A percentile compares a stretch with the other conserved stretches of the same genome.
Evolutionary conservation across 1,284 basidiomycete species (phyloP).

Genomic region (Hypsizygus ulmarius): DNA sequence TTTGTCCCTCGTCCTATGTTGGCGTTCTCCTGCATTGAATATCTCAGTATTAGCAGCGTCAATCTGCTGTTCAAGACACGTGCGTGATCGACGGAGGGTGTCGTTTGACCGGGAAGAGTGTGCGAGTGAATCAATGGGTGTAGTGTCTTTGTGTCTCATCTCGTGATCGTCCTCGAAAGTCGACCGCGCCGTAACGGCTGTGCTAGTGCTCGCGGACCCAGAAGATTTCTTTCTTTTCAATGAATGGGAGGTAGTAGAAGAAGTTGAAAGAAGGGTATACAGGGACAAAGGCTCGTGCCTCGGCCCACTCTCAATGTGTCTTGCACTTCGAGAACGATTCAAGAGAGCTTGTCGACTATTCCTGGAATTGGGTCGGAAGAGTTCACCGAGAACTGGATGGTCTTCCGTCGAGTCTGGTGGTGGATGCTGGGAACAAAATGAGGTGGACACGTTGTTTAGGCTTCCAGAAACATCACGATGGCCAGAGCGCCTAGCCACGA

Average conservation of each 20-base stretch:
- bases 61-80: constrained; percentile 4
- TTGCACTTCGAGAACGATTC: too few relatives aligned
- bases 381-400: not conserved
- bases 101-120: not conserved
- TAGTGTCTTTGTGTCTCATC: not conserved
- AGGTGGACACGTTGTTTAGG: not conserved
- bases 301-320: not conserved
- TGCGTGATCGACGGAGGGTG: constrained; percentile 2
- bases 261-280: constrained; percentile 6
- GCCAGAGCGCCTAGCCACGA: not conserved
- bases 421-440: not conserved
- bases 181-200: constrained; percentile 10
- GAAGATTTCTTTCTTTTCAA: constrained; percentile 26
- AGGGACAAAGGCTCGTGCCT: constrained; percentile 2
- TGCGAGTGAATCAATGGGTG: not conserved
- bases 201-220: constrained; percentile 14
- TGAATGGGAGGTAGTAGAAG: constrained; percentile 12
- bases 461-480: not conserved
- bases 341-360: not conserved
- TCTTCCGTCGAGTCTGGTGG: not conserved
- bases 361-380: not conserved
- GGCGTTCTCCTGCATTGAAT: constrained; percentile 1
- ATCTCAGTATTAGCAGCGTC: constrained; percentile 6
- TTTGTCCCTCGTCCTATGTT: constrained; percentile 17
- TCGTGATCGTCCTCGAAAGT: constrained; percentile 8